phyloP scores from a whole-genome alignment of 139 green algal genomes.

The Yamagishiella unicocca region DNA sequence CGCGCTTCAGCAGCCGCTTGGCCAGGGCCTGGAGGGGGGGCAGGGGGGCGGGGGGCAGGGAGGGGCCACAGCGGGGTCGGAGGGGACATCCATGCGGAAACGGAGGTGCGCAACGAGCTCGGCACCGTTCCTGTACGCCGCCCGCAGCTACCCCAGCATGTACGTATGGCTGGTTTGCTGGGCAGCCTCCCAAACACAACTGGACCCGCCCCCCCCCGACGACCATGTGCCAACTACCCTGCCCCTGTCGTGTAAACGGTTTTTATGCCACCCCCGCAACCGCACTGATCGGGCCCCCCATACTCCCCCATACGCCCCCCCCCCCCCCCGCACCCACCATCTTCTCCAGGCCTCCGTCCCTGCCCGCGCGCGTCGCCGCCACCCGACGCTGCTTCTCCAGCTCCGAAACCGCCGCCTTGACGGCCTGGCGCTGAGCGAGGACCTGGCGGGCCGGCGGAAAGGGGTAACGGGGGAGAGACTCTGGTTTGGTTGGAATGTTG shows the following conservation, averaged over 20 bases:
- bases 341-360: conserved; percentile 30
- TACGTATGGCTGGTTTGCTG: no score
- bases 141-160: no score
- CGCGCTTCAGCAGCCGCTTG: conserved; percentile 48
- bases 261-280: no score
- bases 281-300: background rate
- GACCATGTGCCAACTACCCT: no score
- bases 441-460: background rate
- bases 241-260: no score
- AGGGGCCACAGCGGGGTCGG: no score
- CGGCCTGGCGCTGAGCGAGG: background rate
- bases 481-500: no score
- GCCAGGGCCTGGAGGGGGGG: conserved; percentile 11
- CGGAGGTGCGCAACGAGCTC: no score
- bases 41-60: background rate
- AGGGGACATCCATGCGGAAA: no score
- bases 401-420: conserved; percentile 10
- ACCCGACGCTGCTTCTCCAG: conserved; percentile 31
- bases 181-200: no score
- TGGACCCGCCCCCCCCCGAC: no score
- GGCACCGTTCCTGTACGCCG: no score
- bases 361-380: background rate
- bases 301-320: background rate
- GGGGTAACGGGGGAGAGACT: background rate
- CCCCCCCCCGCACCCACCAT: conserved; percentile 21